These are phyloP conservation scores for Sporobolus alterniflorus DNA, from an alignment of 202 grass and related monocot genomes.

Conservation along the genomic window DNA sequence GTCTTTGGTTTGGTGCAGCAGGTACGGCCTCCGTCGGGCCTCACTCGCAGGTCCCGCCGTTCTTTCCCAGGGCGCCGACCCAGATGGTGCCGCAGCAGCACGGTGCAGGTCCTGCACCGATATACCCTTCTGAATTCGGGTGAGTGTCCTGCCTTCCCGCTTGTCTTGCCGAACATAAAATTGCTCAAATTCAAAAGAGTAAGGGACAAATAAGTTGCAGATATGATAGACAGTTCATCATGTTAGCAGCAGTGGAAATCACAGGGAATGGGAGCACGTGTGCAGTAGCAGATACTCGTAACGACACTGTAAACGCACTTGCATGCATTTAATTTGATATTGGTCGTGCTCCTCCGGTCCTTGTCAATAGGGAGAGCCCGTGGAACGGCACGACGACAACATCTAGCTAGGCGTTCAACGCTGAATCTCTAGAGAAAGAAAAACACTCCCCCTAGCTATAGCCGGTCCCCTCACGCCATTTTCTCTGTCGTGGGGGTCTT, in stretches of 20 bases:
- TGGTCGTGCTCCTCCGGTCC: not conserved
- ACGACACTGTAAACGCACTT: too few species aligned
- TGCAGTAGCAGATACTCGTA: too few species aligned
- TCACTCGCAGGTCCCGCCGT: constrained; percentile 33
- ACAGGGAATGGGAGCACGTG: too few species aligned
- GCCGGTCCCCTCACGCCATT: not conserved
- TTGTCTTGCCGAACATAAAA: not conserved
- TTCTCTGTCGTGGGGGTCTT: not conserved
- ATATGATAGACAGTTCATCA: too few species aligned
- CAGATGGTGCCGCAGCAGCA: constrained; percentile 39
- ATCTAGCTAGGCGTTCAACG: constrained; percentile 20
- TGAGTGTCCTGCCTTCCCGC: constrained; percentile 11
- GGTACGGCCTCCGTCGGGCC: constrained; percentile 10
- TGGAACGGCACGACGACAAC: constrained; percentile 4
- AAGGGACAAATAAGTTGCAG: not conserved
- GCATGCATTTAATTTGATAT: not conserved
- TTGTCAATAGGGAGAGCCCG: not conserved
- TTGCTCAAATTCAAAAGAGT: not conserved
- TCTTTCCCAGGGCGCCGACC: constrained; percentile 38
- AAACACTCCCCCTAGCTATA: not conserved
- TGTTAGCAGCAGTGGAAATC: not conserved
- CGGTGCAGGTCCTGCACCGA: not conserved
- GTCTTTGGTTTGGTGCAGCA: constrained; percentile 7
- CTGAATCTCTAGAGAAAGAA: not conserved
- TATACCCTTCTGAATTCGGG: constrained; percentile 52